phyloP scores from a whole-genome alignment of 208 protist species.

The Trypanosoma cruzi region DNA sequence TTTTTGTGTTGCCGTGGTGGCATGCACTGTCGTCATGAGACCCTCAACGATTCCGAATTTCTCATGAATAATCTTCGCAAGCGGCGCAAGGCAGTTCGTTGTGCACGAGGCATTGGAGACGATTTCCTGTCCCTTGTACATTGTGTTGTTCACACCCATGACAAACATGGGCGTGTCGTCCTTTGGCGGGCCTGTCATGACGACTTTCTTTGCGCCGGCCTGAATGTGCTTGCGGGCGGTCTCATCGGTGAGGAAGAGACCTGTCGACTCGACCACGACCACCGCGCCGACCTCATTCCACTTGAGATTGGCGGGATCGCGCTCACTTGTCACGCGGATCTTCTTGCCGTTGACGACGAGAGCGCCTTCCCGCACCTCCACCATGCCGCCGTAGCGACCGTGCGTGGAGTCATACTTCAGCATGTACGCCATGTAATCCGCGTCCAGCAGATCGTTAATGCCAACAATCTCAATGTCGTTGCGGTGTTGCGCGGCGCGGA shows the following conservation, averaged over 20 bases:
- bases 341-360: slow-evolving; percentile 51
- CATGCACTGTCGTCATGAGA: slow-evolving; percentile 99
- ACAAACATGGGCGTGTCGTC: slow-evolving; percentile 98
- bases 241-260: slow-evolving; percentile 93
- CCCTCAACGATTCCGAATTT: no score
- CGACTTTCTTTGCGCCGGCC: slow-evolving; percentile 96
- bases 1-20: slow-evolving; percentile 98
- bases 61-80: slow-evolving; percentile 97
- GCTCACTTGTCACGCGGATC: slow-evolving; percentile 53
- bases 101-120: slow-evolving; percentile 99
- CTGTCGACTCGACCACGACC: slow-evolving; percentile 98
- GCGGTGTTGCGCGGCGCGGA: slow-evolving; percentile 79
- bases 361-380: slow-evolving; percentile 34
- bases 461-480: slow-evolving; percentile 83
- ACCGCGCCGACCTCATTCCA: slow-evolving; percentile 91
- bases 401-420: slow-evolving; percentile 96
- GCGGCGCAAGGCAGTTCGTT: slow-evolving; percentile 99
- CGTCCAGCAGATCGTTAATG: slow-evolving; percentile 96
- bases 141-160: slow-evolving; percentile 98
- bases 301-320: slow-evolving; percentile 89
- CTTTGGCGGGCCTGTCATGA: slow-evolving; percentile 98
- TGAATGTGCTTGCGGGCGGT: slow-evolving; percentile 82
- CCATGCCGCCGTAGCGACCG: slow-evolving; percentile 77
- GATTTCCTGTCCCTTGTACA: slow-evolving; percentile 86
- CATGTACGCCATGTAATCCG: slow-evolving; percentile 95